These are phyloP conservation scores for Candida glaebosa DNA, from an alignment of 805 yeast species.

Conservation along the genomic window DNA sequence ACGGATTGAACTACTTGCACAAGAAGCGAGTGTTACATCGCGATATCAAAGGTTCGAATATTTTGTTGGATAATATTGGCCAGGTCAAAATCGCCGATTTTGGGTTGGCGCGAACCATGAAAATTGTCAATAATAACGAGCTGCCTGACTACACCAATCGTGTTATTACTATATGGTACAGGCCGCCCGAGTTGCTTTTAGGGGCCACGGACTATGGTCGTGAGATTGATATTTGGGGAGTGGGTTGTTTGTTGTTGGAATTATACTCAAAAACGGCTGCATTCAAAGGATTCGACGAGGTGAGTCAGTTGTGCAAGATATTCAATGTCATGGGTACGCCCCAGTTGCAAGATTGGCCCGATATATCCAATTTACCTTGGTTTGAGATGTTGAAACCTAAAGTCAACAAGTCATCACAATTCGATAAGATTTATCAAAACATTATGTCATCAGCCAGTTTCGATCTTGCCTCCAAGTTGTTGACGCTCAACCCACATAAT, in stretches of 20 bases:
- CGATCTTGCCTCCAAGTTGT: constrained; percentile 60
- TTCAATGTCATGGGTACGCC: constrained; percentile 90
- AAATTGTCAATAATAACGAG: constrained; percentile 45
- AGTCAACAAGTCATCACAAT: constrained; percentile 28
- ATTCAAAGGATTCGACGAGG: constrained; percentile 87
- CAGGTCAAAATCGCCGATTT: constrained; percentile 73
- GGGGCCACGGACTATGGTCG: constrained; percentile 90
- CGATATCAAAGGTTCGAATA: constrained; percentile 80
- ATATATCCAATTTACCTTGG: constrained; percentile 83
- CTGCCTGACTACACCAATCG: constrained; percentile 87
- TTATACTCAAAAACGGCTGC: constrained; percentile 69
- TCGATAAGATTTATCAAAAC: constrained; percentile 28
- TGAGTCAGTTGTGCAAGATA: constrained; percentile 75
- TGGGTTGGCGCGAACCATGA: constrained; percentile 78
- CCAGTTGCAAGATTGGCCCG: constrained; percentile 68
- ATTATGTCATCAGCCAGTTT: constrained; percentile 52
- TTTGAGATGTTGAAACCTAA: constrained; percentile 75
- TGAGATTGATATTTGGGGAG: constrained; percentile 96
- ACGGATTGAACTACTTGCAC: constrained; percentile 70
- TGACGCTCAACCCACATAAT: constrained; percentile 63
- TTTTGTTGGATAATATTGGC: constrained; percentile 61
- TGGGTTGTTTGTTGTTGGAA: constrained; percentile 87
- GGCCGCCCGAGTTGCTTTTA: constrained; percentile 90
- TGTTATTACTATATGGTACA: constrained; percentile 94
- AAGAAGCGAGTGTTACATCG: constrained; percentile 67